A percentile compares a stretch with the other conserved stretches of the same genome.
phyloP scores from a whole-genome alignment of 257 asterid species.

The Salvia miltiorrhiza region DNA sequence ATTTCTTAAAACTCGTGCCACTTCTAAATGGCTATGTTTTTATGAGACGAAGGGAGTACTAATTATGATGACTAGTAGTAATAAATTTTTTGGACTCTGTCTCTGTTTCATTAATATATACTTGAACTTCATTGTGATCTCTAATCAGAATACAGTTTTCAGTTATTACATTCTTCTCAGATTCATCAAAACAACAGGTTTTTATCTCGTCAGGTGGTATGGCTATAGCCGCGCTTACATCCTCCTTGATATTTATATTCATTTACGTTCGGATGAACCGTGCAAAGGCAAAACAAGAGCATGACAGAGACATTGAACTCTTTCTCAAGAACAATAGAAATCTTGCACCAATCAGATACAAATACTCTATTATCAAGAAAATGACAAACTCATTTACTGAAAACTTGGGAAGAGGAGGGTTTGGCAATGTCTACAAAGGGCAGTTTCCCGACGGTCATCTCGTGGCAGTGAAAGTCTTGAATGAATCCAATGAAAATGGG shows the following conservation, averaged over 20 bases:
- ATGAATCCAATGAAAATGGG: conserved; percentile 18
- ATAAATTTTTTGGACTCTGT: no score
- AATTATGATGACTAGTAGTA: neutral
- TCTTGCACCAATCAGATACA: conserved; percentile 22
- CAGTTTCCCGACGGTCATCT: conserved; percentile 17
- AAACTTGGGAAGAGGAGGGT: conserved; percentile 40
- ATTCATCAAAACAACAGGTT: no score
- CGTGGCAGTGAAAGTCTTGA: conserved; percentile 33
- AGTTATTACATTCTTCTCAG: neutral
- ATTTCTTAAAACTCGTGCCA: no score
- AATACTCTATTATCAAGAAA: conserved; percentile 22
- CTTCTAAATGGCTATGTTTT: no score
- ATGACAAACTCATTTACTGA: conserved; percentile 23
- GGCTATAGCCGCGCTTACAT: neutral
- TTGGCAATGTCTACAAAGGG: conserved; percentile 33
- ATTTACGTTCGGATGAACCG: neutral
- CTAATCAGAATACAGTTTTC: neutral
- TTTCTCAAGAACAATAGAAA: neutral
- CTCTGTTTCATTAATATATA: no score
- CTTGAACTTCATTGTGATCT: no score
- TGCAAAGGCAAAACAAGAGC: neutral
- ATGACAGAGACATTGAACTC: neutral
- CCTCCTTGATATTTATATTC: neutral
- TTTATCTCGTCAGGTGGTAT: conserved; percentile 4
- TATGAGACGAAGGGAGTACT: no score